Evolutionary conservation across 805 yeast species (phyloP), one percentile per base, ranked within the genome.

Genomic region (Metschnikowia anglica): DNA sequence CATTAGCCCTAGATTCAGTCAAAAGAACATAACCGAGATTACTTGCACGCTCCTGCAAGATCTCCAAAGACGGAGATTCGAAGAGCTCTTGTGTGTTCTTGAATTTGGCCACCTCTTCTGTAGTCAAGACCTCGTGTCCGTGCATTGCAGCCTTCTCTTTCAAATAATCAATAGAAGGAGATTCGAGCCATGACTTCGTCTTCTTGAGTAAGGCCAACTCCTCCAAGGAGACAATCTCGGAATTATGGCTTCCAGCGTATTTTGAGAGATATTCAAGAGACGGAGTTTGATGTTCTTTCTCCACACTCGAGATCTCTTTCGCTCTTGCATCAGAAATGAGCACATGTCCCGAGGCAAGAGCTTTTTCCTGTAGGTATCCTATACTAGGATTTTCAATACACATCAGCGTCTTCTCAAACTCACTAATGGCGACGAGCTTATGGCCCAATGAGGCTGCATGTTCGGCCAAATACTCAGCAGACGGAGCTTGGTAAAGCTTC

Each of bases 1-100:
- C 36, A 9, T 19, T 13, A 5, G 29, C 28, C 23, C 43, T 35
- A 10, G 38, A 42, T 5, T 35, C 30, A 4, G 58, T 44, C 5
- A 61, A 30, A 5, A 61, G 48, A 15, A 53, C 53, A 15, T 58
- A 47, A 5, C 67, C 65, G 40, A 51, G 59, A 7, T 36, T 41
- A 8, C 41, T 24, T 4, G 73, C 64, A 31, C 48, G 51, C 24
- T 58, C 41, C 8, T 45, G 48, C 6, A 58, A 48, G 33, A 51
- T 52, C n/a, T 58, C 65, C 3, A 16, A 34, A 32, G 21, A 48
- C 5, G 65, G 63, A 10, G 34, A 29, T 2, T 25, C 29, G 3
- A 18, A 32, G 3, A 42, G 36, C 13, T 37, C n/a, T 32, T 40
- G 35, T 13, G 26, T 16, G 11, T 35, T 21, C 30, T 44, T 36